phyloP scores from a whole-genome alignment of 2,329 filamentous ascomycete species.

The Trichoderma lentiforme region DNA sequence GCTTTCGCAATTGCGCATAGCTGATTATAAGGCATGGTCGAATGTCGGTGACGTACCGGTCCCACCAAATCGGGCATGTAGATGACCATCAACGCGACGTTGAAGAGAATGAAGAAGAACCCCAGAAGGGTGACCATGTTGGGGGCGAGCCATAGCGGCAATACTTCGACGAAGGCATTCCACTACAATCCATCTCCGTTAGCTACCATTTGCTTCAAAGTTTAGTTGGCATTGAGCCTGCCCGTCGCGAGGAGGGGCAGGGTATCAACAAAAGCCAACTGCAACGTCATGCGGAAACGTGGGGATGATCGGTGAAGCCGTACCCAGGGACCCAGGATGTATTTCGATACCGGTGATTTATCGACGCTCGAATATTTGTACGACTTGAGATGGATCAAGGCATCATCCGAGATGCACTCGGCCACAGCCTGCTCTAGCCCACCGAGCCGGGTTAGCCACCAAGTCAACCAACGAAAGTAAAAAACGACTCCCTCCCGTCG shows the following conservation, averaged over 20 bases:
- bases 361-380: constrained; percentile 99
- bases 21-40: not conserved
- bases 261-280: not conserved
- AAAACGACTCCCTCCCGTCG: constrained; percentile 11
- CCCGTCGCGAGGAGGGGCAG: not conserved
- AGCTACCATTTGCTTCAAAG: not conserved
- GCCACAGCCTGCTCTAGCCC: constrained; percentile 50
- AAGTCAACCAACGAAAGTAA: not conserved
- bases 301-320: constrained; percentile 30
- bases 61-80: constrained; percentile 88
- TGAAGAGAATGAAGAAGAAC: constrained; percentile 89
- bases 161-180: constrained; percentile 89
- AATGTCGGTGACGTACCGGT: constrained; percentile 58
- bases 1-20: not conserved
- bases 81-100: constrained; percentile 70
- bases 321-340: constrained; percentile 95
- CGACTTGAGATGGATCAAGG: constrained; percentile 82
- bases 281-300: constrained; percentile 5
- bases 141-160: constrained; percentile 94
- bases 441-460: constrained; percentile 5
- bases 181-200: constrained; percentile 57
- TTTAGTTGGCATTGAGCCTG: not conserved
- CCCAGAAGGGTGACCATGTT: constrained; percentile 97
- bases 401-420: constrained; percentile 83
- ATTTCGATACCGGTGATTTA: constrained; percentile 88